Base-by-base conservation (phyloP, 768 basidiomycete genomes). In the Termitomyces sp. region DNA sequence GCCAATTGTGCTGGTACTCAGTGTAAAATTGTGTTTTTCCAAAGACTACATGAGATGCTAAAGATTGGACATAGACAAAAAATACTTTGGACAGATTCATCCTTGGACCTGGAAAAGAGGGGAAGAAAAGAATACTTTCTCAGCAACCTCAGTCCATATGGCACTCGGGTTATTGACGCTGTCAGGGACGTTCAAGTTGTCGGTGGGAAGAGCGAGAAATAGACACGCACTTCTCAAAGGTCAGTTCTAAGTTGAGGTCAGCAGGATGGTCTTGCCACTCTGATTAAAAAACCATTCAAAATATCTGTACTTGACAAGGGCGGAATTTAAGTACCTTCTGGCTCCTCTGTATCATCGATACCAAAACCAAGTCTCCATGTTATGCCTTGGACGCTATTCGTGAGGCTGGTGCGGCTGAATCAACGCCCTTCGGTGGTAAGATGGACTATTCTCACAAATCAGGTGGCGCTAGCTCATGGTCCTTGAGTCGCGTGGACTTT, bases 281-380 rank as follows among this genome's bases (percentile, higher is more conserved):
- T 82, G 53, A 42, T 63, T 50, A 43, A 53, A 53, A 53, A 53
- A 55, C 18, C 36, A 32, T 44, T 59, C 30, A 57, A 53, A 24
- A 52, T 12, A 32, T 24, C 57, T 47, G n/a, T 20, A 4, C 2
- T 33, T 42, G 20, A 43, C 40, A 58, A 20, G 40, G 22, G 53
- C 18, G 20, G 61, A 24, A 59, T 53, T 54, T 45, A 59, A 71
- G 12, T 60, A 82, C 83, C 83, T 75, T 85, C 85, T 2, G 84
- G 84, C 66, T 79, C 70, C 22, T 70, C 64, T 8, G 77, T 70
- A 64, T 83, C 68, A 50, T 82, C 70, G 43, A 85, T 73, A 5
- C 84, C 84, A 66, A 81, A 84, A 1, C 77, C 84, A 16, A 85
- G 73, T 57, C 85, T 70, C 82, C 83, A 86, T 20, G 85, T 85